These are phyloP conservation scores for Rhynchosporium graminicola DNA, from an alignment of 2,329 filamentous ascomycete species.

Conservation along the genomic window DNA sequence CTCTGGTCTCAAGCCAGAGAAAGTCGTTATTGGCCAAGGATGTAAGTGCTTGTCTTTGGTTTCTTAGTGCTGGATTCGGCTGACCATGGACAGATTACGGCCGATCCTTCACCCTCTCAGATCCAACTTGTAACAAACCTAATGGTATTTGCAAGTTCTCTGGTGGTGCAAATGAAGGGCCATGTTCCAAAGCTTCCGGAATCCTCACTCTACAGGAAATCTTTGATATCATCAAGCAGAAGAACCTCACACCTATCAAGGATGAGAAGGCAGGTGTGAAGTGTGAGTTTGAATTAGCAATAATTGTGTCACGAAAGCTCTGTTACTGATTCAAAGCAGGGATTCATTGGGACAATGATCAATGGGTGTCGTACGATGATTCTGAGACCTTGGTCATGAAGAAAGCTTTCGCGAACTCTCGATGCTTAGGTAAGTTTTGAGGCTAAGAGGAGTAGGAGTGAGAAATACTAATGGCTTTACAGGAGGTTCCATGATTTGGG, in stretches of 20 bases:
- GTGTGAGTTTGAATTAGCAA: neutral
- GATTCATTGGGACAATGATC: neutral
- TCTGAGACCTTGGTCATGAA: conserved; percentile 6
- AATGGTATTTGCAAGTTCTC: conserved; percentile 24
- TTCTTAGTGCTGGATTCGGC: neutral
- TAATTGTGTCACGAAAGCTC: too few species aligned
- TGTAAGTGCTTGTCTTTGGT: neutral
- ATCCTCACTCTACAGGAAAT: conserved; percentile 42
- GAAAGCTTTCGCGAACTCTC: neutral
- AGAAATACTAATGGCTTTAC: neutral
- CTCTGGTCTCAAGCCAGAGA: neutral
- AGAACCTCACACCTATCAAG: neutral
- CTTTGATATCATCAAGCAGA: conserved; percentile 1
- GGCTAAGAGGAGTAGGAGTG: neutral
- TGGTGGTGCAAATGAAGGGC: conserved; percentile 20
- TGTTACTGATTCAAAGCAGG: too few species aligned
- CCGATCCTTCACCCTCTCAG: neutral
- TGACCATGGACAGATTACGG: neutral
- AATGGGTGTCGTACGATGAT: conserved; percentile 16
- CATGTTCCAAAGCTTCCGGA: neutral
- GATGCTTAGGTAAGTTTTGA: neutral
- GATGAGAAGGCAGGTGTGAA: neutral
- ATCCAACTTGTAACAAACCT: conserved; percentile 5
- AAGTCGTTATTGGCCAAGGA: conserved; percentile 7
- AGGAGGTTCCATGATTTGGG: conserved; percentile 9